A percentile compares a stretch with the other conserved stretches of the same genome.
Conservation (phyloP, 139 green algal species). For the Prasinococcaceae sp. region DNA sequence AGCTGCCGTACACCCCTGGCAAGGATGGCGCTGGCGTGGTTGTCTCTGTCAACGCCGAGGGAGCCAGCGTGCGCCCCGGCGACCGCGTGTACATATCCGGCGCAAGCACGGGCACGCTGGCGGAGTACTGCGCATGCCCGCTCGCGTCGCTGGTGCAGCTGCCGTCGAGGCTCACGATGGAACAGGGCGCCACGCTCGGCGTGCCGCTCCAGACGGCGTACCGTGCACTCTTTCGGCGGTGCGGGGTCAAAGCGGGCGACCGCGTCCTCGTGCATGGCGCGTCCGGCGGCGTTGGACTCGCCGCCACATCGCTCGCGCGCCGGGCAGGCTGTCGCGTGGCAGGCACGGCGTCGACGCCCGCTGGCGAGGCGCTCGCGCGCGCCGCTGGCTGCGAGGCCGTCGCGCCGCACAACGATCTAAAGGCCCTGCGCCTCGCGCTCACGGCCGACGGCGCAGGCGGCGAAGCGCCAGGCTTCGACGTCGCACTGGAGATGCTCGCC, state of each 20-base stretch:
- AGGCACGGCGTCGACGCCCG: neutral
- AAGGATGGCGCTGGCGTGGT: constrained; percentile 5
- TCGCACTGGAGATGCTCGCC: constrained; percentile 1
- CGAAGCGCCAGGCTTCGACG: neutral
- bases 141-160: neutral
- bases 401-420: neutral
- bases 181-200: neutral
- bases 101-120: neutral
- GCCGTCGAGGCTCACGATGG: neutral
- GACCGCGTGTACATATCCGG: constrained; percentile 1
- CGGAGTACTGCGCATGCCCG: neutral
- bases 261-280: constrained; percentile 1
- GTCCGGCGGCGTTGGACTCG: neutral
- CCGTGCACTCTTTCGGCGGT: constrained; percentile 3
- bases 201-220: neutral
- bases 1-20: constrained; percentile 1
- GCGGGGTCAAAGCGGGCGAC: neutral
- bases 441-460: too few species aligned
- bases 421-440: too few species aligned
- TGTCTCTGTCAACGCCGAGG: too few species aligned
- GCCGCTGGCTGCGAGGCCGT: neutral
- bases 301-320: neutral
- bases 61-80: neutral
- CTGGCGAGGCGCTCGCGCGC: neutral
- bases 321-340: neutral